These are phyloP conservation scores for Vachellia collinsii DNA, from an alignment of 306 rosid species.

Conservation along the genomic window DNA sequence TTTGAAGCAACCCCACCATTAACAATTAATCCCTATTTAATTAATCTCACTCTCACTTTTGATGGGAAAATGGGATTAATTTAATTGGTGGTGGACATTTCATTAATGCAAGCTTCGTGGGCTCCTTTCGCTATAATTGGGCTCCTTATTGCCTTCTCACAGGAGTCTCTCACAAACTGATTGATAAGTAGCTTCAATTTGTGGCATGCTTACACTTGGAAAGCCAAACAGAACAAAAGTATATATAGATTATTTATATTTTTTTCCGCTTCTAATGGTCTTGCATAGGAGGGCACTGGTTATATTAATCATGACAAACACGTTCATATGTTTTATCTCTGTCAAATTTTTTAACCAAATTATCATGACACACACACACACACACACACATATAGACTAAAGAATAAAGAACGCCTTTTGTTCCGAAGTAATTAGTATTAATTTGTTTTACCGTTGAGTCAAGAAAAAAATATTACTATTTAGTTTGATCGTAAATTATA, in stretches of 20 bases:
- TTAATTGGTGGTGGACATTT: conserved; percentile 52
- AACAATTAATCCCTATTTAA: conserved; percentile 26
- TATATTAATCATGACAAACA: not conserved
- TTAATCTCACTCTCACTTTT: conserved; percentile 38
- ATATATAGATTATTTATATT: not conserved
- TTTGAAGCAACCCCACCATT: conserved; percentile 49
- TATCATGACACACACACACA: not conserved
- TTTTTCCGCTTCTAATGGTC: conserved; percentile 26
- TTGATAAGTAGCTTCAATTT: conserved; percentile 19
- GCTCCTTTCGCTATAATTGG: conserved; percentile 35
- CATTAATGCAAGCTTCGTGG: conserved; percentile 56
- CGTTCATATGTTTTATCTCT: not conserved
- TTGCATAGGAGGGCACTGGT: conserved; percentile 19
- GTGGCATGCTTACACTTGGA: conserved; percentile 45
- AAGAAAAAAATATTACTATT: not conserved
- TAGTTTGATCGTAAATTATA: not conserved
- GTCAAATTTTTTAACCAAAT: not conserved
- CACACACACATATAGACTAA: not conserved
- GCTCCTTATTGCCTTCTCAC: conserved; percentile 37
- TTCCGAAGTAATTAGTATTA: not conserved
- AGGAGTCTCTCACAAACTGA: conserved; percentile 19
- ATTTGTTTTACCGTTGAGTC: not conserved
- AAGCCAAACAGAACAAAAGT: conserved; percentile 41
- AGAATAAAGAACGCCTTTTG: not conserved
- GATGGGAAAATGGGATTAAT: conserved; percentile 15